Evolutionary conservation across 495 filamentous ascomycete species (phyloP), one percentile per base, ranked within the genome.

Genomic region (Chaetomium tenue): DNA sequence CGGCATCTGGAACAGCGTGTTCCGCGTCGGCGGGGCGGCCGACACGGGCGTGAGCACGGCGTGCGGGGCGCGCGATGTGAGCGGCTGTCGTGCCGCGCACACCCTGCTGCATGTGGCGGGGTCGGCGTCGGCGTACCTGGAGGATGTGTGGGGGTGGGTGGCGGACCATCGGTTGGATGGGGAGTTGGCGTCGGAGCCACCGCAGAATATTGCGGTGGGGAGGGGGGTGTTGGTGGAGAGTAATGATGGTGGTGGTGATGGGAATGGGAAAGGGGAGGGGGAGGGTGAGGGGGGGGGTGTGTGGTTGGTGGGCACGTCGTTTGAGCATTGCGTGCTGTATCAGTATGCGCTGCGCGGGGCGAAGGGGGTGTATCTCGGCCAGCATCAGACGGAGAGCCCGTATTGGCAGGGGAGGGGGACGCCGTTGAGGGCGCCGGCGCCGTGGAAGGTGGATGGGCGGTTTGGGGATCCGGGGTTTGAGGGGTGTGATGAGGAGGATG

Each of bases 241-340:
- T 28, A 67, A 71, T 16, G 71, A 68, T 20, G 22, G 11, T 0
- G n/a, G n/a, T n/a, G n/a, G n/a, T n/a, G n/a, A n/a, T n/a, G n/a
- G n/a, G n/a, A n/a, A n/a, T n/a, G n/a, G n/a, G n/a, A n/a, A n/a
- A n/a, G n/a, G n/a, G n/a, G n/a, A n/a, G n/a, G n/a, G n/a, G n/a
- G n/a, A n/a, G n/a, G n/a, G n/a, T n/a, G n/a, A n/a, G n/a, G n/a
- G n/a, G n/a, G n/a, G n/a, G n/a, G 46, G 46, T 18, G 20, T 77
- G 52, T 84, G 84, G 81, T 69, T 87, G 7, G 88, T 86, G 55
- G 89, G 85, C n/a, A 89, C 85, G 0, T 77, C 86, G 5, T 87
- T 86, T 40, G 88, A 91, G 77, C 89, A 91, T 75, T 81, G 82
- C 73, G 83, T 86, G 66, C 74, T 91, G 22, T 93, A 92, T 79